Base-by-base conservation (phyloP, 2,329 filamentous ascomycete genomes). In the Ilyonectria robusta region DNA sequence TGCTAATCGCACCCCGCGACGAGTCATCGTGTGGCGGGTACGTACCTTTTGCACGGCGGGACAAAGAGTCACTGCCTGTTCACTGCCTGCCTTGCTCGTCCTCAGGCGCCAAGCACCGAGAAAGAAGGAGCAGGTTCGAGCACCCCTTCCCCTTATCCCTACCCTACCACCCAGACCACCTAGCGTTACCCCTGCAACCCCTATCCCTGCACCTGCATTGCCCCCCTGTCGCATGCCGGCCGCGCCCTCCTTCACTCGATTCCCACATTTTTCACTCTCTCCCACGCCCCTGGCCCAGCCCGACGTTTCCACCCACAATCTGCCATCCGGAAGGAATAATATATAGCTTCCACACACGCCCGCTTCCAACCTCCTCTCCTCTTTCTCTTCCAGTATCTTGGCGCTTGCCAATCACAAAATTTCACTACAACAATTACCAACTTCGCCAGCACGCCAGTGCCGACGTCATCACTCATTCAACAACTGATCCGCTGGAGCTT, bases 401-500 rank as follows among this genome's bases (percentile, higher is more conserved):
- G 80, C 80, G 70, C 68, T 70, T 80, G 80, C 80, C 80, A 82
- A 81, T 76, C 72, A 80, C 67, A 62, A 59, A 72, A n/a, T 66
- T 60, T 64, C 50, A 56, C 59, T 57, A 65, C 69, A 70, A 66
- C 53, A 53, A 64, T 60, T 70, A 63, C 26, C 56, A 65, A 48
- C 50, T 61, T 65, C 57, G 59, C 61, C 67, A 70, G 70, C 71
- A 75, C 75, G 66, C 75, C 72, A 67, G 59, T 68, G 70, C 61
- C 73, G 76, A 77, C 76, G 73, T 73, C 75, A 74, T 74, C 77
- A 63, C 68, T 75, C 75, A 64, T 72, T 69, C 56, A 65, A 68
- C 57, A 67, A 60, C 48, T 68, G 67, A 42, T 59, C 46, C 63
- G 75, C 76, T 78, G 76, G 75, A 64, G 59, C 69, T 71, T 68